Conservation (phyloP, 805 yeast genomes). For the Saturnispora saitoi region DNA sequence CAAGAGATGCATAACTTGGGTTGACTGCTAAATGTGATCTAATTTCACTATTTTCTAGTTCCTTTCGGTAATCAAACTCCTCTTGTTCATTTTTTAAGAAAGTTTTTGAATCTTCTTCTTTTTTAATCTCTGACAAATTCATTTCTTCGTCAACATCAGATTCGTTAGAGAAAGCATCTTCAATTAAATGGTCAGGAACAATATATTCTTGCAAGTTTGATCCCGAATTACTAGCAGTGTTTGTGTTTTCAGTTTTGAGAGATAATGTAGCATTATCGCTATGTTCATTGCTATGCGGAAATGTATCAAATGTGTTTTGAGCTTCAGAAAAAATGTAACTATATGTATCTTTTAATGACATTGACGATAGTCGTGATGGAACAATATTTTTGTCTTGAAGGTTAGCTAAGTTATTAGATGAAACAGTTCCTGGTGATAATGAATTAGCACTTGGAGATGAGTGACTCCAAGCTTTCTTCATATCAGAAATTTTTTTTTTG, state of each 20-base stretch:
- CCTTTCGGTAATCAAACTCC: constrained; percentile 19
- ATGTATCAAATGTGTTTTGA: constrained; percentile 3
- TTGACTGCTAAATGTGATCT: constrained; percentile 28
- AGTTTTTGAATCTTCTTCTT: neutral
- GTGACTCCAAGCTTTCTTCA: constrained; percentile 6
- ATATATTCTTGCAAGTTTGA: neutral
- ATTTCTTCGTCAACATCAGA: neutral
- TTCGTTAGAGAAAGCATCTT: neutral
- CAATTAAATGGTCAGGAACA: neutral
- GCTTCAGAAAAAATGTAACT: constrained; percentile 15
- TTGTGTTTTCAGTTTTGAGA: neutral
- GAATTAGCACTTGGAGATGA: neutral
- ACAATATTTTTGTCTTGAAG: neutral
- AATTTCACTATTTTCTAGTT: constrained; percentile 11
- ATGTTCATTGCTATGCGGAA: neutral
- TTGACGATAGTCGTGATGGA: constrained; percentile 7
- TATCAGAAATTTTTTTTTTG: constrained; percentile 38
- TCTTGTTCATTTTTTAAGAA: neutral
- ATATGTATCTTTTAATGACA: constrained; percentile 11
- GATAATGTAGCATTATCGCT: neutral
- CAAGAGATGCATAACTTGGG: constrained; percentile 72
- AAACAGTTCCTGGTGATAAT: neutral
- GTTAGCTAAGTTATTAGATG: neutral
- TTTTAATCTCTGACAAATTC: neutral
- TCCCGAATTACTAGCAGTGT: neutral